Evolutionary conservation across 2,329 filamentous ascomycete species (phyloP).

Genomic region (Whalleya microplaca): DNA sequence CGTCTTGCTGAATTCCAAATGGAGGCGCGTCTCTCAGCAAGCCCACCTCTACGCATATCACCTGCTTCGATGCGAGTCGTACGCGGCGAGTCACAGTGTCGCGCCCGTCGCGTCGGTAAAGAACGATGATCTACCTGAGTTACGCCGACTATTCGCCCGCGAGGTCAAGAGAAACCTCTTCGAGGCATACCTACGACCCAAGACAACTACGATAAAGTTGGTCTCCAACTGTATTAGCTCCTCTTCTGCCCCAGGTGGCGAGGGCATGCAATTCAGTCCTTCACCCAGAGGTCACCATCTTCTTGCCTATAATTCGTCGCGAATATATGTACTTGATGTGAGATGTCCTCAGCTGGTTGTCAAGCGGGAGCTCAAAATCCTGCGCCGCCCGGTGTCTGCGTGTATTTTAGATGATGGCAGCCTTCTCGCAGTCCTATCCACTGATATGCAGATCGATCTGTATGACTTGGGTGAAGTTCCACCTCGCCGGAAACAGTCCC

Average conservation of each 20-base stretch:
- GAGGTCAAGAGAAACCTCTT: constrained; percentile 80
- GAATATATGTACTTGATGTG: constrained; percentile 79
- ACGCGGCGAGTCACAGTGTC: constrained; percentile 51
- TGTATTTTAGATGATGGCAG: constrained; percentile 80
- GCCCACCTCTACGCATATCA: constrained; percentile 66
- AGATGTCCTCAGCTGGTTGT: constrained; percentile 63
- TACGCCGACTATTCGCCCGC: constrained; percentile 68
- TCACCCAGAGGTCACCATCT: constrained; percentile 76
- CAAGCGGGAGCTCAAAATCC: constrained; percentile 77
- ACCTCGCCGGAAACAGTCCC: constrained; percentile 71
- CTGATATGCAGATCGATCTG: constrained; percentile 83
- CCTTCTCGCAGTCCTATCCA: constrained; percentile 77
- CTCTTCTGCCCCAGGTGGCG: constrained; percentile 79
- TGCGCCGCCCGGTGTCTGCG: constrained; percentile 73
- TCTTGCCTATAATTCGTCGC: constrained; percentile 82
- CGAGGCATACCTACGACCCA: constrained; percentile 73
- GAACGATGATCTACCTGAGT: constrained; percentile 56
- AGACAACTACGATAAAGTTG: constrained; percentile 73
- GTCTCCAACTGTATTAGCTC: constrained; percentile 85
- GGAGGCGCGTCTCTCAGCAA: constrained; percentile 66
- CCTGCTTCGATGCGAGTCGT: constrained; percentile 64
- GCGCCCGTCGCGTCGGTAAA: constrained; percentile 41
- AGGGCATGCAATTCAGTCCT: constrained; percentile 82
- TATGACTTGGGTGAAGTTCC: constrained; percentile 71
- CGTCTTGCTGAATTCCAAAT: constrained; percentile 66